Evolutionary conservation across 2,329 filamentous ascomycete species (phyloP), one percentile per base, ranked within the genome.

Genomic region (Ceratocystis papillata): DNA sequence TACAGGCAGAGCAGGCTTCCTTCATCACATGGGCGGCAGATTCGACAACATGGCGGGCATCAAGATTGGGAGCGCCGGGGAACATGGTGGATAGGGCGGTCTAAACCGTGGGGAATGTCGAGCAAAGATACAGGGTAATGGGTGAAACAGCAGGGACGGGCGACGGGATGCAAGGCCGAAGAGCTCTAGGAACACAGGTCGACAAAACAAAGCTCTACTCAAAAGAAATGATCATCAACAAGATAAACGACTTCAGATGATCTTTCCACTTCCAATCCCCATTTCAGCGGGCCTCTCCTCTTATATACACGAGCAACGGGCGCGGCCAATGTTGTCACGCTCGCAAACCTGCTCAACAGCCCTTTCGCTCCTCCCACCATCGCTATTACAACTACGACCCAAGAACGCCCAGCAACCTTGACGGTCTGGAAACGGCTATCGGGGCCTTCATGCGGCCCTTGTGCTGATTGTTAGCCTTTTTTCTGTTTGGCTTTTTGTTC

Each of bases 1-100:
- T 59, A n/a, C 55, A 59, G 55, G 55, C 55, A 7, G 55, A 59
- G 55, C 55, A 59, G 55, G 55, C 55, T 30, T 59, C 55, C 5
- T 59, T 59, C 55, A 59, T 59, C 12, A 59, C 55, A 20, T 59
- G 55, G 12, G 55, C 55, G 5, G n/a, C 28, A 28, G 55, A n/a
- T 15, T 28, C 55, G 7, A 2, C 55, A 30, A 30, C 55, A 5
- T 33, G 1, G 28, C 55, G 55, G 28, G 55, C 55, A 30, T 59
- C 55, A 15, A 59, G 15, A n/a, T 5, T 33, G 12, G 55, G 55
- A 8, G 30, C 33, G 6, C n/a, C 30, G 55, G 55, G 55, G 55
- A 59, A 37, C 55, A 59, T 59, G 28, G 28, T 59, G 55, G 48
- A 5, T 10, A 25, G 20, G 6, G 17, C 8, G 20, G 7, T 25